These are phyloP conservation scores for Auriscalpium vulgare DNA, from an alignment of 768 basidiomycete species.

Conservation along the genomic window DNA sequence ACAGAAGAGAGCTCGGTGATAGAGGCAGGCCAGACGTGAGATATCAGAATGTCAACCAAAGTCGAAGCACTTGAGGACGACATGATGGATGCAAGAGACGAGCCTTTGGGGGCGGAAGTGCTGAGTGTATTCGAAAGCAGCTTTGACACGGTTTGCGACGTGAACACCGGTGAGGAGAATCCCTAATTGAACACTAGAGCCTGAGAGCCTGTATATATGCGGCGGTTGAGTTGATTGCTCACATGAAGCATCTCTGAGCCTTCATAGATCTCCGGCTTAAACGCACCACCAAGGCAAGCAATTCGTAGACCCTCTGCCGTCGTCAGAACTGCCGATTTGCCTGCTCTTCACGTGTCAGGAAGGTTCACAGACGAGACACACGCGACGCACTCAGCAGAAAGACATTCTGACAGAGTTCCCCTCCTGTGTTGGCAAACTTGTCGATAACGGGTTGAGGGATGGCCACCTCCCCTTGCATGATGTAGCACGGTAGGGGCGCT, in stretches of 20 bases:
- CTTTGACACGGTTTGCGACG: constrained; percentile 59
- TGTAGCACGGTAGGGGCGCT: constrained; percentile 89
- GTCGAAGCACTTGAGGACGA: constrained; percentile 53
- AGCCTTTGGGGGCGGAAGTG: constrained; percentile 38
- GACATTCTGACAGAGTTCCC: constrained; percentile 75
- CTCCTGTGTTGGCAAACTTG: constrained; percentile 67
- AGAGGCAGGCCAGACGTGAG: constrained; percentile 66
- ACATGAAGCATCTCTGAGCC: constrained; percentile 60
- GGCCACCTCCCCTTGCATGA: constrained; percentile 80
- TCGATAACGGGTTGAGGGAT: constrained; percentile 68
- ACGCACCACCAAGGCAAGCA: constrained; percentile 77
- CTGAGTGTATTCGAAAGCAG: constrained; percentile 63
- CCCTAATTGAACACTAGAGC: constrained; percentile 36
- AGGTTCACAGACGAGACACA: background rate
- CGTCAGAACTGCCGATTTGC: constrained; percentile 73
- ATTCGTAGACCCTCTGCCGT: constrained; percentile 78
- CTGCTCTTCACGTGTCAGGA: constrained; percentile 30
- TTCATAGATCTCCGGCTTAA: constrained; percentile 51
- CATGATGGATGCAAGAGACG: constrained; percentile 61
- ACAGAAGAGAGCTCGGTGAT: constrained; percentile 55
- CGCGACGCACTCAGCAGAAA: constrained; percentile 70
- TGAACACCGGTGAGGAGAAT: constrained; percentile 71
- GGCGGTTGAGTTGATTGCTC: constrained; percentile 18
- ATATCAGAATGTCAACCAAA: constrained; percentile 73
- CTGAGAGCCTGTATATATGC: no score